Conservation (phyloP, 768 basidiomycete species). For the Phylloporus sp. region DNA sequence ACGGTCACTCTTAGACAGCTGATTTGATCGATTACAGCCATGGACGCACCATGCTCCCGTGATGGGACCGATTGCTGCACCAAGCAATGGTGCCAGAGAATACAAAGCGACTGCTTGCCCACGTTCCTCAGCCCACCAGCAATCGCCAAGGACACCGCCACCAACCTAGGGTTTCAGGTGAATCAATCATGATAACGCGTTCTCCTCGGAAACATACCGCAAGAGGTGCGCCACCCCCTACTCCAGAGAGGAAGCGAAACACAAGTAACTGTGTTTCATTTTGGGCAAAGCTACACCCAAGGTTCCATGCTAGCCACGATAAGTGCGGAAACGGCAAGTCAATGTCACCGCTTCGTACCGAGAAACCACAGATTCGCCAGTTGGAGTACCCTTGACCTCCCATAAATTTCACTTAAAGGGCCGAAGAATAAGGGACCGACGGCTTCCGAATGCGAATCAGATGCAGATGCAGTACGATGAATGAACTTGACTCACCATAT, state of each 20-base stretch:
- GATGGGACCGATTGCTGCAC: conserved; percentile 61
- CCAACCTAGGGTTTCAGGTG: conserved; percentile 41
- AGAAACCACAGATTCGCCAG: conserved; percentile 63
- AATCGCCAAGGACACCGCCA: conserved; percentile 62
- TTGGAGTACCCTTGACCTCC: conserved; percentile 60
- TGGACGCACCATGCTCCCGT: conserved; percentile 52
- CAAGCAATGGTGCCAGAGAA: conserved; percentile 61
- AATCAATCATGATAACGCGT: neutral
- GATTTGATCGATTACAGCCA: neutral
- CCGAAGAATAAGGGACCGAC: conserved; percentile 43
- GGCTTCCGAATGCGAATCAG: conserved; percentile 3
- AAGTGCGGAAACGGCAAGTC: neutral
- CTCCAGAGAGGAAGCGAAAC: conserved; percentile 65
- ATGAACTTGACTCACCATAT: conserved; percentile 42
- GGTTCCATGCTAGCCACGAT: conserved; percentile 49
- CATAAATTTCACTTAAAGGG: conserved; percentile 70
- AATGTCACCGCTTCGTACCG: conserved; percentile 33
- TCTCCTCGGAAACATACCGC: conserved; percentile 28
- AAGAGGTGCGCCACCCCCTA: conserved; percentile 72
- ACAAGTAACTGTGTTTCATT: conserved; percentile 55
- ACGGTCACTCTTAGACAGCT: conserved; percentile 2
- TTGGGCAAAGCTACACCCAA: conserved; percentile 60
- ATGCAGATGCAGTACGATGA: neutral
- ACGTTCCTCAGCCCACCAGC: conserved; percentile 59
- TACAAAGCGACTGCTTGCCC: conserved; percentile 63